Evolutionary conservation across 140 eudicot genomes (phyloP), one percentile per base, ranked within the genome.

Genomic region (Oenanthe javanica): DNA sequence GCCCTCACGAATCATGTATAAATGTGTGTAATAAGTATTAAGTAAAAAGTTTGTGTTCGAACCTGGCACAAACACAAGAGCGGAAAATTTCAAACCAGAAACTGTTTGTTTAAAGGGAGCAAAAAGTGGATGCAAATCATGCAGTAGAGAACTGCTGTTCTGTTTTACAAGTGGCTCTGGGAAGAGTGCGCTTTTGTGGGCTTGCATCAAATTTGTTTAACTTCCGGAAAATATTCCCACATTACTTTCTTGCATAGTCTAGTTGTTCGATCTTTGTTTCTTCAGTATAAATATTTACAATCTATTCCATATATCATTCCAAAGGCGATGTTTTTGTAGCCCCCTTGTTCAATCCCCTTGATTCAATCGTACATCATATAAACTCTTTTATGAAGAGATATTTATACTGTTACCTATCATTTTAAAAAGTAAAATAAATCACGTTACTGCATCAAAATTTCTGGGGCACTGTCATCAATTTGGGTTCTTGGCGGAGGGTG

Each of bases 391-490:
- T 59, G 3, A 59, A 59, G 31, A 59, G 27, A 55, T 2, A 59
- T 21, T 59, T 21, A 21, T 59, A 59, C 9, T 21, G n/a, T 59
- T 31, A 21, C 13, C 31, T 59, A 2, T 23, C 70, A n/a, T 4
- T 15, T 45, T 67, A 31, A 31, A 12, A 31, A 11, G 73, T 67
- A 31, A 67, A 11, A 75, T 2, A 47, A 25, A 75, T 47, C 46
- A 48, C 14, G 61, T 75, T 75, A 75, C 49, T 75, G 40, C 54
- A 48, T 49, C 79, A 75, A 75, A 49, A 75, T 47, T 25, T 75
- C 31, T 45, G 2, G 79, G 38, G 12, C 78, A 9, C 4, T 23
- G 27, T 47, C 45, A 11, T 75, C 52, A 31, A 48, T 14, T 75
- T 38, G 18, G 61, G 79, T 75, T 23, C 10, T 27, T 16, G 0